Evolutionary conservation across 129 eudicot species (phyloP).

Genomic region (Artemisia annua): DNA sequence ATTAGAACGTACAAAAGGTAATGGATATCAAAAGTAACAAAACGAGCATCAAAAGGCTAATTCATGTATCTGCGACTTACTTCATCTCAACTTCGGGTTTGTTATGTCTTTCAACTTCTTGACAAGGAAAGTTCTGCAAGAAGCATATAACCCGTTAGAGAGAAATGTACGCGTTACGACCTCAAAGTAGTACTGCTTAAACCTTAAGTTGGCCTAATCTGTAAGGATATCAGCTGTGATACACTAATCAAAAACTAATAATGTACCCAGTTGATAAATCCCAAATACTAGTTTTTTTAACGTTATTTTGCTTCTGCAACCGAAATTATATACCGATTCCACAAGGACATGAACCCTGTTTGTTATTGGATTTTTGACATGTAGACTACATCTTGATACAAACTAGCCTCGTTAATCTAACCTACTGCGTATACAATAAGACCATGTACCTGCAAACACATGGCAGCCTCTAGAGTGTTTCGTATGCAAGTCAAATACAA

Average conservation of each 20-base stretch:
- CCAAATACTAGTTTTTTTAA: too few species aligned
- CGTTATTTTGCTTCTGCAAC: not conserved
- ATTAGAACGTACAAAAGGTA: not conserved
- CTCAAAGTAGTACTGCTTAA: not conserved
- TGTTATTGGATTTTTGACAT: too few species aligned
- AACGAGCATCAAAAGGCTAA: not conserved
- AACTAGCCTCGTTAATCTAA: not conserved
- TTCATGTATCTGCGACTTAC: constrained; percentile 40
- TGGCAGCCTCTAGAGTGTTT: constrained; percentile 89
- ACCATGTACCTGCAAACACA: constrained; percentile 43
- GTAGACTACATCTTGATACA: not conserved
- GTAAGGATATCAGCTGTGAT: not conserved
- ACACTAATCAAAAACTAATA: not conserved
- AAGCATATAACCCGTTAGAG: constrained; percentile 18
- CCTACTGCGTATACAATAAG: not conserved
- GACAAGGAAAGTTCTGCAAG: constrained; percentile 90
- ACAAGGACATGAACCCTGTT: too few species aligned
- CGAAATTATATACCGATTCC: not conserved
- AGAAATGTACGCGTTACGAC: not conserved
- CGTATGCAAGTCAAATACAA: constrained; percentile 81
- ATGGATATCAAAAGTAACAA: not conserved
- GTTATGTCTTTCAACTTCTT: constrained; percentile 94
- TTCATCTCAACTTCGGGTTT: constrained; percentile 93
- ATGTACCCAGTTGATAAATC: too few species aligned
- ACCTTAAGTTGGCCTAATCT: not conserved